Conservation (phyloP, 768 basidiomycete species). For the Lactarius hengduanensis region DNA sequence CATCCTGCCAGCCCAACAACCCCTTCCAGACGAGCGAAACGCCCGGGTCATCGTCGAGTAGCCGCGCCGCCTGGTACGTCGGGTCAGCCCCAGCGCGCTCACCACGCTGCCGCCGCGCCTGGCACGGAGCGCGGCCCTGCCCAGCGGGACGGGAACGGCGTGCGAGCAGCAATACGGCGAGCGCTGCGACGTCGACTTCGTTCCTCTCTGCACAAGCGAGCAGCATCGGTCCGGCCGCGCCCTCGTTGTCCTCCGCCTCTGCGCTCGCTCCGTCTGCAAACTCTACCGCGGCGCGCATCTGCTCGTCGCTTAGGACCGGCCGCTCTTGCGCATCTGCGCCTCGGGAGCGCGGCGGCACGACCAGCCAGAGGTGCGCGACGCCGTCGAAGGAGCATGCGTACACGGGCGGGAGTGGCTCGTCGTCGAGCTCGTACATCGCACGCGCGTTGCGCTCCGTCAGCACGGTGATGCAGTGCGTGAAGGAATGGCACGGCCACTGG, state of each 20-base stretch:
- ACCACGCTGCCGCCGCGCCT: background rate
- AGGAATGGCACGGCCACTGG: slow-evolving; percentile 13
- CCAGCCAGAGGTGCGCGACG: slow-evolving; percentile 15
- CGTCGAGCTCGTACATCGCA: background rate
- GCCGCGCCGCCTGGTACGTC: background rate
- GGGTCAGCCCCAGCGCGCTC: background rate
- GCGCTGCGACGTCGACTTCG: slow-evolving; percentile 16
- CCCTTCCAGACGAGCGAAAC: slow-evolving; percentile 19
- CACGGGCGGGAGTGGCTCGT: slow-evolving; percentile 7
- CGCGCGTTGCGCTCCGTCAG: slow-evolving; percentile 12
- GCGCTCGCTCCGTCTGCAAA: background rate
- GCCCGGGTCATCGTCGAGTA: background rate
- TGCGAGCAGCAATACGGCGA: slow-evolving; percentile 10
- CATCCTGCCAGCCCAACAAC: slow-evolving; percentile 13
- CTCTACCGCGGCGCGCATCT: slow-evolving; percentile 8
- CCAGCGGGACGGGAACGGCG: background rate
- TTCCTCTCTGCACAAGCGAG: slow-evolving; percentile 7
- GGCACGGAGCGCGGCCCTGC: background rate
- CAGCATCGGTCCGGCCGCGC: background rate
- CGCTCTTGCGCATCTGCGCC: background rate
- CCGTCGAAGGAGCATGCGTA: slow-evolving; percentile 6
- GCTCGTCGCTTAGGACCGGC: slow-evolving; percentile 4
- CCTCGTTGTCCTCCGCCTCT: background rate
- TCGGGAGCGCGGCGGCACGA: slow-evolving; percentile 10
- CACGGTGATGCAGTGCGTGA: slow-evolving; percentile 18